phyloP scores from a whole-genome alignment of 306 rosid genomes.

The Glycine soja region DNA sequence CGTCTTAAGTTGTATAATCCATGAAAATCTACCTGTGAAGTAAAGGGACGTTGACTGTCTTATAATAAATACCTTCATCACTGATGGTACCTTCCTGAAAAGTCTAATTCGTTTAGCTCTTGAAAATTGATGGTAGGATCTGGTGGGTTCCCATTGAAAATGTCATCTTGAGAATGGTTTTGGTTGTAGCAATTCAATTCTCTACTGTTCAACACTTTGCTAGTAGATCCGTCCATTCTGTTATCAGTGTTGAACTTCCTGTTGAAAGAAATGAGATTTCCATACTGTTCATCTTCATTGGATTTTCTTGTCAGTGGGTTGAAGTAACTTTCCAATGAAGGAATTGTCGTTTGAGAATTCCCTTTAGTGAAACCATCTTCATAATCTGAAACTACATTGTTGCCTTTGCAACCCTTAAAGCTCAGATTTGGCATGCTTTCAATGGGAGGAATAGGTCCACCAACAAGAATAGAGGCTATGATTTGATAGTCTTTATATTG shows the following conservation, averaged over 20 bases:
- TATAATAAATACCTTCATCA: slow-evolving; percentile 34
- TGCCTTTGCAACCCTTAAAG: slow-evolving; percentile 43
- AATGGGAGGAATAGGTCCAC: slow-evolving; percentile 57
- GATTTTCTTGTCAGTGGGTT: slow-evolving; percentile 49
- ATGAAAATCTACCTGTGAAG: slow-evolving; percentile 37
- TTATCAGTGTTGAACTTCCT: slow-evolving; percentile 43
- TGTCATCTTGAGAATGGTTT: slow-evolving; percentile 49
- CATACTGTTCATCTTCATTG: slow-evolving; percentile 52
- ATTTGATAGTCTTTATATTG: slow-evolving; percentile 61
- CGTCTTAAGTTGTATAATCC: slow-evolving; percentile 15
- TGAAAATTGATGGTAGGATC: slow-evolving; percentile 53
- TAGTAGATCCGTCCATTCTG: slow-evolving; percentile 37
- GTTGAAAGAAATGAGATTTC: slow-evolving; percentile 47
- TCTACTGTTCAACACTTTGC: slow-evolving; percentile 41
- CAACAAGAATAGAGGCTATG: slow-evolving; percentile 66
- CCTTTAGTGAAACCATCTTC: slow-evolving; percentile 45
- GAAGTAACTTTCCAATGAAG: slow-evolving; percentile 51
- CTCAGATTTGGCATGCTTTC: slow-evolving; percentile 47
- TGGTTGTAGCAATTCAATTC: slow-evolving; percentile 44
- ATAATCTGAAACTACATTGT: slow-evolving; percentile 37
- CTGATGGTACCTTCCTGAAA: slow-evolving; percentile 45
- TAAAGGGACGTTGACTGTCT: slow-evolving; percentile 25
- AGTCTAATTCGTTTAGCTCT: slow-evolving; percentile 50
- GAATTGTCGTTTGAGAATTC: slow-evolving; percentile 50
- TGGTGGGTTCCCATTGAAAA: slow-evolving; percentile 41